phyloP scores from a whole-genome alignment of 805 yeast species.

The Candida glaebosa region DNA sequence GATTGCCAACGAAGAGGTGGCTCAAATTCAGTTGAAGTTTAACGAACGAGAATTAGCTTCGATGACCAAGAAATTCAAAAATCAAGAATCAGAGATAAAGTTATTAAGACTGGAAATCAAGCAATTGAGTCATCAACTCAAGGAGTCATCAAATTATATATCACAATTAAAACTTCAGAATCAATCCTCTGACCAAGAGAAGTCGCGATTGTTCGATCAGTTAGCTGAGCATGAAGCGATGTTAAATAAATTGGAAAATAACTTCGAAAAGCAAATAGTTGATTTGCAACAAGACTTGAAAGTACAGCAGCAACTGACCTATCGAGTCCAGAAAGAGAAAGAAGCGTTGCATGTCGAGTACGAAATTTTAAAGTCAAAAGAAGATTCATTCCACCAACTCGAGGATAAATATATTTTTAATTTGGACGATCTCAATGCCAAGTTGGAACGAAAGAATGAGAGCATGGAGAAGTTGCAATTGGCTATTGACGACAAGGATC shows the following conservation, averaged over 20 bases:
- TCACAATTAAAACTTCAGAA: slow-evolving; percentile 8
- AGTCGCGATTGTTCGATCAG: slow-evolving; percentile 11
- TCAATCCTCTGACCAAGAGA: slow-evolving; percentile 7
- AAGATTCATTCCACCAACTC: slow-evolving; percentile 1
- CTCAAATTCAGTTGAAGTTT: slow-evolving; percentile 22
- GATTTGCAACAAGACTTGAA: slow-evolving; percentile 12
- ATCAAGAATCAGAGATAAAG: slow-evolving; percentile 11
- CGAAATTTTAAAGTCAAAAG: background rate
- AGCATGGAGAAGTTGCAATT: slow-evolving; percentile 3
- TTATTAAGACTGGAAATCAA: slow-evolving; percentile 5
- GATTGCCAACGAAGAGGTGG: slow-evolving; percentile 17
- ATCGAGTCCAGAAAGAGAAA: slow-evolving; percentile 19
- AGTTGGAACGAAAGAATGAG: slow-evolving; percentile 6
- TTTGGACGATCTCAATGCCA: slow-evolving; percentile 7
- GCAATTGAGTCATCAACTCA: slow-evolving; percentile 7
- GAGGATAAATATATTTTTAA: slow-evolving; percentile 14
- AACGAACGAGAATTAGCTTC: slow-evolving; percentile 26
- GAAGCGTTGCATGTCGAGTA: slow-evolving; percentile 1
- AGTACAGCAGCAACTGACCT: slow-evolving; percentile 5
- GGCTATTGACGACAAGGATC: slow-evolving; percentile 5
- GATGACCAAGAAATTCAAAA: slow-evolving; percentile 19
- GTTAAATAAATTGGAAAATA: slow-evolving; percentile 21
- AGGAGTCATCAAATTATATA: slow-evolving; percentile 5
- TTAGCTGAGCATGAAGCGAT: slow-evolving; percentile 20
- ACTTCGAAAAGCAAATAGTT: slow-evolving; percentile 16